Evolutionary conservation across 495 filamentous ascomycete genomes (phyloP).

Genomic region (Aspergillus bridgeri): DNA sequence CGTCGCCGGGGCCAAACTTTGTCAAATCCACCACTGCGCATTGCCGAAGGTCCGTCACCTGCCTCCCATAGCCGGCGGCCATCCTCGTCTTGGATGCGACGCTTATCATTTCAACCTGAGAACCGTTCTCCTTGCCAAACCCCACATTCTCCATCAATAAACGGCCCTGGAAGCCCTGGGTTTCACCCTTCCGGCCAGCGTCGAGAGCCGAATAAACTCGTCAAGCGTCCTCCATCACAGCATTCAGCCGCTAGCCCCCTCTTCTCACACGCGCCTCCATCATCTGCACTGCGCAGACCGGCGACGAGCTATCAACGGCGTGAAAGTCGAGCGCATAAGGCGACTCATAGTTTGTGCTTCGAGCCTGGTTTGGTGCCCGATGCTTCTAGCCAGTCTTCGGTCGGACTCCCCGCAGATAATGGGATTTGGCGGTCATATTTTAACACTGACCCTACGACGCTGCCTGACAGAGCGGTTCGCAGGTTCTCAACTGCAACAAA

Average conservation of each 20-base stretch:
- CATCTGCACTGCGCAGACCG: slow-evolving; percentile 63
- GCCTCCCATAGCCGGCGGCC: slow-evolving; percentile 45
- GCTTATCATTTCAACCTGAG: slow-evolving; percentile 72
- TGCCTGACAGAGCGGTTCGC: slow-evolving; percentile 34
- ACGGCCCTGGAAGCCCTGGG: slow-evolving; percentile 67
- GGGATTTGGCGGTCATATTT: slow-evolving; percentile 49
- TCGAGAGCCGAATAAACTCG: slow-evolving; percentile 73
- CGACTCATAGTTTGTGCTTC: slow-evolving; percentile 31
- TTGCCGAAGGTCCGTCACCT: slow-evolving; percentile 27
- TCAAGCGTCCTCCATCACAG: slow-evolving; percentile 75
- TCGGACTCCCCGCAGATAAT: slow-evolving; percentile 15
- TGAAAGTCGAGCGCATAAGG: slow-evolving; percentile 58
- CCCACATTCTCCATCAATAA: slow-evolving; percentile 65
- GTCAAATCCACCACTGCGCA: slow-evolving; percentile 30
- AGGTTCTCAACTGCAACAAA: slow-evolving; percentile 28
- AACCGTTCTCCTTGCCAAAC: slow-evolving; percentile 63
- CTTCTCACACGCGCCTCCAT: slow-evolving; percentile 27
- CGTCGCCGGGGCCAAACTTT: slow-evolving; percentile 41
- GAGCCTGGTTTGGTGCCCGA: slow-evolving; percentile 21
- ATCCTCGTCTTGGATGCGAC: slow-evolving; percentile 71
- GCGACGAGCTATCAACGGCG: slow-evolving; percentile 86
- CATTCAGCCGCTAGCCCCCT: slow-evolving; percentile 40
- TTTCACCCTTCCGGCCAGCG: slow-evolving; percentile 45
- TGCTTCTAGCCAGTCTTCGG: slow-evolving; percentile 18
- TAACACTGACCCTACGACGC: slow-evolving; percentile 29